Conservation (phyloP, 2,329 filamentous ascomycete species). For the Dendryphion nanum region DNA sequence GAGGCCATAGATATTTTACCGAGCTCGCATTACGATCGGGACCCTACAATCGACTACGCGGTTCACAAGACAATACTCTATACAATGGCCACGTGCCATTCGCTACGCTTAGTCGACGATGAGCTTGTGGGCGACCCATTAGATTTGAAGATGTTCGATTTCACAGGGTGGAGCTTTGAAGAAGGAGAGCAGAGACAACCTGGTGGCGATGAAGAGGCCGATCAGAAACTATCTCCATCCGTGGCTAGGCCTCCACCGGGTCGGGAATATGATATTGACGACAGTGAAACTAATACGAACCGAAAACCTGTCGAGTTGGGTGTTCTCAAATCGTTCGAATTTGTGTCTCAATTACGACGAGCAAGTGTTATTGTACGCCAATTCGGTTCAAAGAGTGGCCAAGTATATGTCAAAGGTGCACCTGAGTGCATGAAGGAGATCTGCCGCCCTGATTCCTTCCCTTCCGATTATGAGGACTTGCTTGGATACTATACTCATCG, state of each 20-base stretch:
- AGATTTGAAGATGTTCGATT: constrained; percentile 98
- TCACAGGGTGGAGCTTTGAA: constrained; percentile 88
- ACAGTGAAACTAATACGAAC: constrained; percentile 43
- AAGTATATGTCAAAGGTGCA: constrained; percentile 93
- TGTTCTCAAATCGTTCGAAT: constrained; percentile 89
- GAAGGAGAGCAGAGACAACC: constrained; percentile 72
- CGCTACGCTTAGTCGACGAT: constrained; percentile 78
- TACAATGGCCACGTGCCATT: constrained; percentile 97
- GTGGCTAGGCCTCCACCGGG: constrained; percentile 76
- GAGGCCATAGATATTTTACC: constrained; percentile 62
- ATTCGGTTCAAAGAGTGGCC: constrained; percentile 79
- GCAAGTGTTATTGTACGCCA: constrained; percentile 90
- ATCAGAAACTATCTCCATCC: constrained; percentile 80
- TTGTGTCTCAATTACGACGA: constrained; percentile 86
- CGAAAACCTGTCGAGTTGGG: constrained; percentile 74
- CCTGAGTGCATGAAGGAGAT: constrained; percentile 97
- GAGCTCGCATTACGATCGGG: constrained; percentile 54
- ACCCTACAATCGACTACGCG: constrained; percentile 59
- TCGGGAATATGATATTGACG: constrained; percentile 57
- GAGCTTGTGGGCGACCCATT: constrained; percentile 91
- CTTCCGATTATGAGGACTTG: constrained; percentile 84
- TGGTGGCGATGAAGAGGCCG: constrained; percentile 70
- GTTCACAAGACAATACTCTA: constrained; percentile 73
- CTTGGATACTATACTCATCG: constrained; percentile 90
- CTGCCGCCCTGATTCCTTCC: constrained; percentile 79